phyloP scores from a whole-genome alignment of 1,284 basidiomycete species.

The Tilletia walkeri region DNA sequence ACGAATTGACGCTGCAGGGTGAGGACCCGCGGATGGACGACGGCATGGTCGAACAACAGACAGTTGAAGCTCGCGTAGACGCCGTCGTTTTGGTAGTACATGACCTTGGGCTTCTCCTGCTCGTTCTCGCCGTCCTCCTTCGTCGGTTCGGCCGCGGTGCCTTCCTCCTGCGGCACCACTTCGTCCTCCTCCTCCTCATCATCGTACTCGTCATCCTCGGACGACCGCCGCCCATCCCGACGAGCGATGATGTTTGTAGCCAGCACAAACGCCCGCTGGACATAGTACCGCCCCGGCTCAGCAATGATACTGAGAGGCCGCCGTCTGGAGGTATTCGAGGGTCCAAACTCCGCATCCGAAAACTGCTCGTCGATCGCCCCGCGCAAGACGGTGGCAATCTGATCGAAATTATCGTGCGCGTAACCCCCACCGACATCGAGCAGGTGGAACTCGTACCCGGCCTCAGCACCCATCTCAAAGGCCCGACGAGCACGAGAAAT shows the following conservation, averaged over 20 bases:
- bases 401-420: constrained; percentile 82
- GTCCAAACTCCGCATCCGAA: constrained; percentile 63
- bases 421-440: constrained; percentile 96
- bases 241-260: constrained; percentile 93
- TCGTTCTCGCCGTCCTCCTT: not conserved
- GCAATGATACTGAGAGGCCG: constrained; percentile 76
- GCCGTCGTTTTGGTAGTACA: constrained; percentile 56
- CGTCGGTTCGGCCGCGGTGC: constrained; percentile 77
- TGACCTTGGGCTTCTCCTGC: constrained; percentile 40
- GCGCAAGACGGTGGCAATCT: constrained; percentile 72
- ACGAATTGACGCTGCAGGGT: constrained; percentile 56
- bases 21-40: constrained; percentile 78
- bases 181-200: constrained; percentile 11
- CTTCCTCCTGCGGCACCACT: constrained; percentile 62
- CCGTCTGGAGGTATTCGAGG: constrained; percentile 24
- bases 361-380: constrained; percentile 78
- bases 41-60: constrained; percentile 88
- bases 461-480: constrained; percentile 81
- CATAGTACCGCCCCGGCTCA: constrained; percentile 94
- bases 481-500: constrained; percentile 76
- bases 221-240: constrained; percentile 39
- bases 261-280: constrained; percentile 85
- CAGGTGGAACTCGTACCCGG: constrained; percentile 77
- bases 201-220: constrained; percentile 20
- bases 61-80: constrained; percentile 95